Evolutionary conservation across 2,329 filamentous ascomycete genomes (phyloP), one percentile per base, ranked within the genome.

Genomic region (Cladosporium sp.): DNA sequence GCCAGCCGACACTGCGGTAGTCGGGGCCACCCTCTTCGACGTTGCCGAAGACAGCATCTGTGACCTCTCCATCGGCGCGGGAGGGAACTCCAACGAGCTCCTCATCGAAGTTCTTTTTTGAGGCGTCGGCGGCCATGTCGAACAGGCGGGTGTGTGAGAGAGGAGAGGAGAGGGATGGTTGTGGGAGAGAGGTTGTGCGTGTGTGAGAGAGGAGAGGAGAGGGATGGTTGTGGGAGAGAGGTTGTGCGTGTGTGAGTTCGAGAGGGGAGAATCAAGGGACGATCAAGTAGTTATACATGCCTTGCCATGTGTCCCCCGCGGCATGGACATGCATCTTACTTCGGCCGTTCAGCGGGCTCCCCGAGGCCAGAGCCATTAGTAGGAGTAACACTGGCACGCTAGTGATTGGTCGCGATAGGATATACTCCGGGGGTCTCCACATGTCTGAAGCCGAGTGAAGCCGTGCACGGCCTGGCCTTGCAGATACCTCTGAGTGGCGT

Each of bases 1-100:
- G 50, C 72, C 71, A 76, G 46, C 72, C 71, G 43, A 74, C 68
- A 43, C 57, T 54, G 35, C 55, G 56, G 44, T 59, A 61, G 19
- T 58, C 54, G 9, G 59, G 56, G n/a, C 52, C 52, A 6, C 57
- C 58, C 16, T 56, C 43, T 9, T 40, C 45, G 32, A 59, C 43
- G 19, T 56, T 43, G 19, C 58, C 58, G 38, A 61, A 59, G 19
- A 59, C 56, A 42, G 56, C 57, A 54, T 59, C 54, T 35, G 59
- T 52, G 10, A 59, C 52, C 16, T 57, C 54, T 28, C 57, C 59
- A 46, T 56, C 49, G 19, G 51, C 51, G 16, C 46, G 43, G 13
- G 55, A 58, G 9, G 55, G 41, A 9, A 56, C 46, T 5, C 46
- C 46, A 38, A 49, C 46, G 37, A 49, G 46, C 38, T 49, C 46